Percentiles rank a stretch among this genome's conserved stretches.
Conservation (phyloP, 2,329 filamentous ascomycete species). For the Fusarium gaditjirri region DNA sequence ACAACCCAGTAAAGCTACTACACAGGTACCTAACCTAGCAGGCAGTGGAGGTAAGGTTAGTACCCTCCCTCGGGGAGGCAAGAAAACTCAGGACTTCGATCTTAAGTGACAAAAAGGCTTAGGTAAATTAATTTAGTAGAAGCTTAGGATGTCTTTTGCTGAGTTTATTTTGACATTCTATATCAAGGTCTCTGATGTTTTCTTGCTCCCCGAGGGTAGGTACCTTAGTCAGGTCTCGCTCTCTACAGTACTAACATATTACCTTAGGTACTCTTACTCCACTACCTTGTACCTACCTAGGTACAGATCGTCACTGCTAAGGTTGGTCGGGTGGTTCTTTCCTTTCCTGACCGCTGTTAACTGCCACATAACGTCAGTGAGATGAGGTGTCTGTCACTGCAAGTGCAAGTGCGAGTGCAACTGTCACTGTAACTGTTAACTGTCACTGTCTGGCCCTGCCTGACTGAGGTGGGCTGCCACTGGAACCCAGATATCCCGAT, state of each 20-base stretch:
- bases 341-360: conserved; percentile 4
- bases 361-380: neutral
- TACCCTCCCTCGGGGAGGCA: too few relatives aligned
- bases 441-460: neutral
- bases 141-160: too few relatives aligned
- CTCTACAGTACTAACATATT: neutral
- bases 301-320: conserved; percentile 3
- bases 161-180: too few relatives aligned
- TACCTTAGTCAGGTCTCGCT: neutral
- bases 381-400: neutral
- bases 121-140: too few relatives aligned
- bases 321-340: neutral
- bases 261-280: conserved; percentile 5
- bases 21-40: too few relatives aligned
- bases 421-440: neutral
- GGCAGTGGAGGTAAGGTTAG: too few relatives aligned
- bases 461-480: neutral
- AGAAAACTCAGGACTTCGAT: too few relatives aligned
- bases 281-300: neutral
- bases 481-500: neutral
- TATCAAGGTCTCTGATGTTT: too few relatives aligned
- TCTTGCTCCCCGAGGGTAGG: neutral
- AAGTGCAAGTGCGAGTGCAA: neutral
- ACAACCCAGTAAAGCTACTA: too few relatives aligned
- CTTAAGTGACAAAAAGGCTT: too few relatives aligned